Conservation (phyloP, 2,329 filamentous ascomycete species). For the Cladophialophora bantiana region DNA sequence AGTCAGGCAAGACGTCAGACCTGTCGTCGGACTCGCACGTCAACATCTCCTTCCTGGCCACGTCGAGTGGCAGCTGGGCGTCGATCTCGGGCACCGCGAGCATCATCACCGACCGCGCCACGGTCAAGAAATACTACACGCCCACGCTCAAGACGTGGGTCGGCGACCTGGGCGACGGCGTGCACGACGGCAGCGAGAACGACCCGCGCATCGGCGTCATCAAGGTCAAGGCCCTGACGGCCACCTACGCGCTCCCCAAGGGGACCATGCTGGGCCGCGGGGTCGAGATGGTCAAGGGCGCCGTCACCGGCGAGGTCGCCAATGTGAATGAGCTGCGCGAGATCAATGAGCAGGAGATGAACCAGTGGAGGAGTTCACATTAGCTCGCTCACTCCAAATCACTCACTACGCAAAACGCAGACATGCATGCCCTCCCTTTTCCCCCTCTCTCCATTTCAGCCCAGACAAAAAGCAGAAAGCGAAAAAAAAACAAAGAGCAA, state of each 20-base stretch:
- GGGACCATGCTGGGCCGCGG: constrained; percentile 70
- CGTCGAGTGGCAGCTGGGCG: constrained; percentile 77
- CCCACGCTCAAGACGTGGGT: constrained; percentile 80
- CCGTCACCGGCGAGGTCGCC: constrained; percentile 74
- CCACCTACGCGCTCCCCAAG: constrained; percentile 72
- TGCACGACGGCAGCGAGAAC: constrained; percentile 79
- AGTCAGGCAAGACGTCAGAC: constrained; percentile 86
- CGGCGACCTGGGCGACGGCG: constrained; percentile 82
- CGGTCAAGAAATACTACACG: constrained; percentile 78
- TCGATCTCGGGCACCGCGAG: constrained; percentile 77
- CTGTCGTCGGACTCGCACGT: constrained; percentile 73
- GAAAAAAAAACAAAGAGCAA: no score
- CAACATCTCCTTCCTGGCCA: constrained; percentile 82
- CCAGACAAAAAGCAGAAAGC: no score
- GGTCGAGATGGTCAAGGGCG: constrained; percentile 76
- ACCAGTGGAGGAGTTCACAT: constrained; percentile 30
- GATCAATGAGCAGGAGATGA: constrained; percentile 69
- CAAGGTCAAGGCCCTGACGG: constrained; percentile 73
- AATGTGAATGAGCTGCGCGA: constrained; percentile 78
- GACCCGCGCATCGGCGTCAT: constrained; percentile 86
- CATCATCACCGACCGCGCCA: constrained; percentile 71
- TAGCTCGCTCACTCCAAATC: background rate
- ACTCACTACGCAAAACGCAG: no score
- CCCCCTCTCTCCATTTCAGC: no score
- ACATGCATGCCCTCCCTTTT: no score